phyloP scores from a whole-genome alignment of 805 yeast species.

The Saccharomyces paradoxus region DNA sequence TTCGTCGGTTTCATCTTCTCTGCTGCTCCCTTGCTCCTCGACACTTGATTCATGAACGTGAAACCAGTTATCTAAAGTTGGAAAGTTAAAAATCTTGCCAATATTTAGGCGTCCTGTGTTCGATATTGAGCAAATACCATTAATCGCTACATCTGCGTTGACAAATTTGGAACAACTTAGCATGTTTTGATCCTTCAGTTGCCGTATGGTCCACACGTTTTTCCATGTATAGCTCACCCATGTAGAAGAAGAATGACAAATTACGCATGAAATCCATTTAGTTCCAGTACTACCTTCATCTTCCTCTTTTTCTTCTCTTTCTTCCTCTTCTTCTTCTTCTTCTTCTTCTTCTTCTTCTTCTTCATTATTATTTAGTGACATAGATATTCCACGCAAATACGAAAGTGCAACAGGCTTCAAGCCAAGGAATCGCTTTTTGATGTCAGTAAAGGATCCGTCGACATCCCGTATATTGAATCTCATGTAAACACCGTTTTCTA shows the following conservation, averaged over 20 bases:
- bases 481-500: slow-evolving; percentile 75
- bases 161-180: slow-evolving; percentile 12
- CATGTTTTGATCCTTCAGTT: slow-evolving; percentile 13
- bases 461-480: slow-evolving; percentile 47
- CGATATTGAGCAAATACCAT: slow-evolving; percentile 25
- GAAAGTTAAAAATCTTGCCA: slow-evolving; percentile 21
- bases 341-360: slow-evolving; percentile 13
- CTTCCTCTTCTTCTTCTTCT: slow-evolving; percentile 10
- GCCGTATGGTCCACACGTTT: slow-evolving; percentile 20
- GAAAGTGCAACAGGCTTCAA: slow-evolving; percentile 51
- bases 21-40: background rate
- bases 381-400: slow-evolving; percentile 5
- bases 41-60: slow-evolving; percentile 1
- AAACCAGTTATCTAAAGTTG: slow-evolving; percentile 19
- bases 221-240: slow-evolving; percentile 29
- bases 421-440: slow-evolving; percentile 68
- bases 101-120: slow-evolving; percentile 22
- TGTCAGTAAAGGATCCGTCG: slow-evolving; percentile 56
- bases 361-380: slow-evolving; percentile 30
- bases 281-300: slow-evolving; percentile 9
- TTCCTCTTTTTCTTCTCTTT: slow-evolving; percentile 12
- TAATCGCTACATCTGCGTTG: slow-evolving; percentile 16
- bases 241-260: slow-evolving; percentile 28
- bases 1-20: slow-evolving; percentile 2
- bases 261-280: slow-evolving; percentile 14